Conservation (phyloP, 257 asterid species). For the Fraxinus quadrangulata region DNA sequence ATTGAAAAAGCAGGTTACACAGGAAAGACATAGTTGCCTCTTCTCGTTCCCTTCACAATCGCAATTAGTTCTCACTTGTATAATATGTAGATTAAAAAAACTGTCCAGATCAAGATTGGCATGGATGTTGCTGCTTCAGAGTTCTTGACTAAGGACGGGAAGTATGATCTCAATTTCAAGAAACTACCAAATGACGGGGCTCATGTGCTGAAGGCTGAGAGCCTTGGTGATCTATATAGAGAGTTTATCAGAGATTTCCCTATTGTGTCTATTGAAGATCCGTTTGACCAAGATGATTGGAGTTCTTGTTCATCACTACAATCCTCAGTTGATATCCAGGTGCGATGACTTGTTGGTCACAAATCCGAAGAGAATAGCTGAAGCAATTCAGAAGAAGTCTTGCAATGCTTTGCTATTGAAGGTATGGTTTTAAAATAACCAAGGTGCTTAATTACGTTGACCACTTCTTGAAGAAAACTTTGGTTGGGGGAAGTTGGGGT, state of each 20-base stretch:
- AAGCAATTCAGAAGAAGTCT: conserved; percentile 84
- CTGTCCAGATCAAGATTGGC: conserved; percentile 86
- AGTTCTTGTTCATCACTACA: conserved; percentile 84
- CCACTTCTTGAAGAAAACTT: too few relatives aligned
- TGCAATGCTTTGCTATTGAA: conserved; percentile 92
- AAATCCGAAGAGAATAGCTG: conserved; percentile 87
- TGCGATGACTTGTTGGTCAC: conserved; percentile 95
- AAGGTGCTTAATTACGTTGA: too few relatives aligned
- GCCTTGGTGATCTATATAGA: conserved; percentile 76
- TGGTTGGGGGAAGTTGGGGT: too few relatives aligned
- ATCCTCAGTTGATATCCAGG: conserved; percentile 78
- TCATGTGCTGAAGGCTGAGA: conserved; percentile 70
- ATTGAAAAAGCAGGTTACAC: conserved; percentile 94
- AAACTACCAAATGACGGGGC: conserved; percentile 96
- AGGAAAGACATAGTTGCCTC: conserved; percentile 56
- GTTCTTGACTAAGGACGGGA: conserved; percentile 78
- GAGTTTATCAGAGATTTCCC: conserved; percentile 90
- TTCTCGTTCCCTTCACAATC: conserved; percentile 11
- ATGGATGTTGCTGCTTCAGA: conserved; percentile 99
- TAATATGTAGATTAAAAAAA: conserved; percentile 10
- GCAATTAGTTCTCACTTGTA: conserved; percentile 18
- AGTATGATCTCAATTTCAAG: conserved; percentile 93
- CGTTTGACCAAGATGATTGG: conserved; percentile 99
- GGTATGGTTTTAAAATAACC: conserved; percentile 39
- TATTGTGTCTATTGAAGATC: conserved; percentile 95